phyloP scores from a whole-genome alignment of 2,329 filamentous ascomycete species.

The Alternaria metachromatica region DNA sequence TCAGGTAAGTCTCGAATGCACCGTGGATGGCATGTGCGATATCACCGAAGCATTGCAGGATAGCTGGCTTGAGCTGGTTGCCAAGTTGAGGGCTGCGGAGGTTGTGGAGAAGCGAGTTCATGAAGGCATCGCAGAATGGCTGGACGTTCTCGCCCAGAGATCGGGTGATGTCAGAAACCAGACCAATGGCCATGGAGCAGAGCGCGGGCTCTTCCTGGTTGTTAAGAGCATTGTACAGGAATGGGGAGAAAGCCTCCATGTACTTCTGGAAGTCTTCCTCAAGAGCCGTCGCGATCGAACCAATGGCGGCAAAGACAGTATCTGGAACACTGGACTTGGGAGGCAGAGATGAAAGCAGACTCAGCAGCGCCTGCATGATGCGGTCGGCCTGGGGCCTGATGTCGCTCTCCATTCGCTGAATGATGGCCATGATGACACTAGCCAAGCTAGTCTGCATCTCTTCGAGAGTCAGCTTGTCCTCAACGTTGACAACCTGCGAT shows the following conservation, averaged over 20 bases:
- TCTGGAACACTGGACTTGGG: conserved; percentile 94
- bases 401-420: conserved; percentile 89
- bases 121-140: conserved; percentile 95
- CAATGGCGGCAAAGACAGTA: conserved; percentile 89
- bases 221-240: conserved; percentile 89
- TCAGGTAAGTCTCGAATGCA: conserved; percentile 90
- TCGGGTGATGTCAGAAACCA: conserved; percentile 95
- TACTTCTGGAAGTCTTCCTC: conserved; percentile 96
- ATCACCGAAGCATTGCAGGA: conserved; percentile 96
- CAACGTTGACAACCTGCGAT: conserved; percentile 91
- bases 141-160: conserved; percentile 89
- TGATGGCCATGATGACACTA: conserved; percentile 89
- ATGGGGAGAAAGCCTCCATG: conserved; percentile 93
- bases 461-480: conserved; percentile 93
- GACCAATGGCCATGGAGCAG: conserved; percentile 95
- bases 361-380: conserved; percentile 89
- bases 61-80: conserved; percentile 97
- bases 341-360: conserved; percentile 77
- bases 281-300: conserved; percentile 87
- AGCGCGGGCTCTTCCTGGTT: conserved; percentile 95
- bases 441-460: conserved; percentile 97
- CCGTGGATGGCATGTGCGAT: conserved; percentile 93
- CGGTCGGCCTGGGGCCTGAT: conserved; percentile 88
- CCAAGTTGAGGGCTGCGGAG: conserved; percentile 84
- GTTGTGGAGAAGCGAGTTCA: conserved; percentile 97